Conservation (phyloP, 2,329 filamentous ascomycete species). For the Fusarium nisikadoi region DNA sequence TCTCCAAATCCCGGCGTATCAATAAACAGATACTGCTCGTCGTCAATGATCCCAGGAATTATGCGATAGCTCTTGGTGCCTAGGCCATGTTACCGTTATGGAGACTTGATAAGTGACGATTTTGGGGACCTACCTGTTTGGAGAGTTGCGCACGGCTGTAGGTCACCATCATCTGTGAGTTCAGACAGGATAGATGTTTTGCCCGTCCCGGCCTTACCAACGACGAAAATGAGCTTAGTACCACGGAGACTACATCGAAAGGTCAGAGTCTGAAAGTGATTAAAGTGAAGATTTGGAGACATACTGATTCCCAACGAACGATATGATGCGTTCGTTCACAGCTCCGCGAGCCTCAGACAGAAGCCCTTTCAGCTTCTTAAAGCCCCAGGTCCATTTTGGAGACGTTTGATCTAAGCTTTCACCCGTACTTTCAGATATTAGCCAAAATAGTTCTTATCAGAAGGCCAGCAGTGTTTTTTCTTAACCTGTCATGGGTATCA, state of each 20-base stretch:
- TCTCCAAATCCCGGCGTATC: not conserved
- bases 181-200: not conserved
- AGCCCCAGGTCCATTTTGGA: not conserved
- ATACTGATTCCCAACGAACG: not conserved
- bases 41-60: not conserved
- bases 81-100: not conserved
- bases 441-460: not conserved
- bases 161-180: not conserved
- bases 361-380: not conserved
- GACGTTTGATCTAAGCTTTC: not conserved
- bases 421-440: not conserved
- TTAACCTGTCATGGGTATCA: not conserved
- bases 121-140: not conserved
- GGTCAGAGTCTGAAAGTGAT: not conserved
- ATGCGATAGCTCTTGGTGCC: not conserved
- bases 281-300: not conserved
- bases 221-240: not conserved
- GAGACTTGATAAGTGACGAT: not conserved
- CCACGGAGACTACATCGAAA: not conserved
- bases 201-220: not conserved
- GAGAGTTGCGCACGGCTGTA: not conserved
- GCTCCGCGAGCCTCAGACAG: not conserved
- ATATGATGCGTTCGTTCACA: not conserved
- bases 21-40: not conserved
- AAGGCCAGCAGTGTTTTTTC: not conserved